Base-by-base conservation (phyloP, 176 grass and related monocot species). In the Carex littledalei region DNA sequence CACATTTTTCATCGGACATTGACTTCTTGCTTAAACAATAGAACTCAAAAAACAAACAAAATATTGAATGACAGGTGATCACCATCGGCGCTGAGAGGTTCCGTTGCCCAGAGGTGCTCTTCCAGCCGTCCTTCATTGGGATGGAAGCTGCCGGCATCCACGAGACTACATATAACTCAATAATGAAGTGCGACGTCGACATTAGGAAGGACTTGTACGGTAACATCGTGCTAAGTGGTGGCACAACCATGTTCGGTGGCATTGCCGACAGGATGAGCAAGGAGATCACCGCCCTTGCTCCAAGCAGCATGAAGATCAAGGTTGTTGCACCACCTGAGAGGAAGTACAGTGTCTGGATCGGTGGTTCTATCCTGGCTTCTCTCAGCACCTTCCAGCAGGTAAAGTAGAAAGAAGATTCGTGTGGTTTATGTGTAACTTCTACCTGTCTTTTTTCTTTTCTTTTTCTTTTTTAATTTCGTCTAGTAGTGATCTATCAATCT, bases 351-450 rank as follows among this genome's bases (percentile, higher is more conserved):
- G 90, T 91, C 10, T 91, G 90, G 90, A 91, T 91, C 47, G 90
- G 90, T 4, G 90, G 90, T 2, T 91, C 90, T 71, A 91, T 91
- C 71, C 75, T 91, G 53, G 90, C 90, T 0, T 91, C 90, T 10
- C 90, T 91, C 57, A 91, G 90, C 87, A 91, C 90, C 72, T 91
- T 91, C 90, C 90, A 91, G 80, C 90, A 91, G 86, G 86, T 88
- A 78, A 47, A 78, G 0, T 35, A 57, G 5, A 56, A 78, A 56
- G 8, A 3, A 79, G 1, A 59, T 83, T 6, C 14, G 63, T 66
- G 63, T 66, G 63, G 26, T 34, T 66, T 66, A 65, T 32, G 11
- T 50, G 11, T 5, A n/a, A n/a, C n/a, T n/a, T n/a, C n/a, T 72
- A 53, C 41, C 21, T 75, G 71, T 15, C 20, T 67, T 52, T 9